Conservation (phyloP, 1,284 basidiomycete genomes). For the Apiotrichum porosum region DNA sequence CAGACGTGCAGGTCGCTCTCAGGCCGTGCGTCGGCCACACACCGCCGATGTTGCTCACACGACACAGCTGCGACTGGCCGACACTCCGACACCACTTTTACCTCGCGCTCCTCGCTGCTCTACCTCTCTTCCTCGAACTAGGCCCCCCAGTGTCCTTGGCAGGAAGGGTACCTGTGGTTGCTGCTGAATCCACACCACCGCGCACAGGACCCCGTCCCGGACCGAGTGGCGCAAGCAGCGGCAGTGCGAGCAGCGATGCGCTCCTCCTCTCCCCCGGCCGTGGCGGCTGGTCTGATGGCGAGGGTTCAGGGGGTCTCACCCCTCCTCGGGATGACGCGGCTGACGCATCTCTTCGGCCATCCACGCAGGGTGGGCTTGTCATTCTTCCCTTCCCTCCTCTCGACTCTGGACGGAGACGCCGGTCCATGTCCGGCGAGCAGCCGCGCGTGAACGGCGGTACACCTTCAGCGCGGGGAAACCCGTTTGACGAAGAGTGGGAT, state of each 20-base stretch:
- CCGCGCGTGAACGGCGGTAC: conserved; percentile 10
- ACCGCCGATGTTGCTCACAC: no score
- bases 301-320: background rate
- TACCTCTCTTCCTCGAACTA: conserved; percentile 21
- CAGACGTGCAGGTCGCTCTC: no score
- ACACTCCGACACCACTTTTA: conserved; percentile 55
- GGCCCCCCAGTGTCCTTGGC: conserved; percentile 7
- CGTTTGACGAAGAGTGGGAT: conserved; percentile 41
- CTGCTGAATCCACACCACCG: no score
- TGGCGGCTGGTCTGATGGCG: conserved; percentile 21
- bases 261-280: conserved; percentile 38
- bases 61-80: conserved; percentile 69
- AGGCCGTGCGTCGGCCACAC: no score
- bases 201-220: no score
- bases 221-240: conserved; percentile 1
- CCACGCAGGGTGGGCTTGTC: conserved; percentile 60
- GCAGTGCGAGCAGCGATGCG: conserved; percentile 19
- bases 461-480: conserved; percentile 2
- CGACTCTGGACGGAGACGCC: conserved; percentile 52
- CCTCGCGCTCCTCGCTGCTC: conserved; percentile 18
- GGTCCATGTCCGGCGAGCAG: conserved; percentile 38
- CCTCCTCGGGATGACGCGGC: conserved; percentile 22
- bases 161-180: background rate
- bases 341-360: conserved; percentile 24
- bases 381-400: conserved; percentile 71